These are phyloP conservation scores for Metrosideros polymorpha DNA, from an alignment of 441 rosid genomes.

Conservation along the genomic window DNA sequence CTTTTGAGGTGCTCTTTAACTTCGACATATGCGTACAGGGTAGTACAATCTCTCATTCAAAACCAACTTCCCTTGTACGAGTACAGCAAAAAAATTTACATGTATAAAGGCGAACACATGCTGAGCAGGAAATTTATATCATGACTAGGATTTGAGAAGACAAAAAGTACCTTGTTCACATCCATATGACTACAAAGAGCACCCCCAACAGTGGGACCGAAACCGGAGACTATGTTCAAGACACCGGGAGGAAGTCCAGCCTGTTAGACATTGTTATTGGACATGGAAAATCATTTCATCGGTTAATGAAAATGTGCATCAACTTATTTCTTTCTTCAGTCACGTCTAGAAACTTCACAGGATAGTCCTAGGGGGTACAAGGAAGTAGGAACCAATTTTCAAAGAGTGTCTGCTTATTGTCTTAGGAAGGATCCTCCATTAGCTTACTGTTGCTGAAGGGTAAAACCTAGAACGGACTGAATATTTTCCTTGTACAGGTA, in stretches of 20 bases:
- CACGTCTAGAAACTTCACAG: not conserved
- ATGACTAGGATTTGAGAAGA: not conserved
- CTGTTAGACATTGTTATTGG: not conserved
- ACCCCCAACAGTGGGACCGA: conserved; percentile 8
- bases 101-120: not conserved
- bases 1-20: not conserved
- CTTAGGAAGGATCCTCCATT: not conserved
- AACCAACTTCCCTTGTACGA: not conserved
- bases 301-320: not conserved
- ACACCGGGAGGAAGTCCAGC: conserved; percentile 13
- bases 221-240: conserved; percentile 6
- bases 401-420: not conserved
- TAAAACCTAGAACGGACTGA: not conserved
- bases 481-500: not conserved
- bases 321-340: not conserved
- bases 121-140: not conserved
- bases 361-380: not conserved
- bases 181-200: conserved; percentile 14
- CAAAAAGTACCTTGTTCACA: conserved; percentile 8
- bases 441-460: not conserved
- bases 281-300: not conserved
- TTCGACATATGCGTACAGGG: not conserved
- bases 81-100: not conserved
- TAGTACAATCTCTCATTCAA: not conserved
- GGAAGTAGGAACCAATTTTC: not conserved